Evolutionary conservation across 768 basidiomycete genomes (phyloP).

Genomic region (Botryobasidium botryosum): DNA sequence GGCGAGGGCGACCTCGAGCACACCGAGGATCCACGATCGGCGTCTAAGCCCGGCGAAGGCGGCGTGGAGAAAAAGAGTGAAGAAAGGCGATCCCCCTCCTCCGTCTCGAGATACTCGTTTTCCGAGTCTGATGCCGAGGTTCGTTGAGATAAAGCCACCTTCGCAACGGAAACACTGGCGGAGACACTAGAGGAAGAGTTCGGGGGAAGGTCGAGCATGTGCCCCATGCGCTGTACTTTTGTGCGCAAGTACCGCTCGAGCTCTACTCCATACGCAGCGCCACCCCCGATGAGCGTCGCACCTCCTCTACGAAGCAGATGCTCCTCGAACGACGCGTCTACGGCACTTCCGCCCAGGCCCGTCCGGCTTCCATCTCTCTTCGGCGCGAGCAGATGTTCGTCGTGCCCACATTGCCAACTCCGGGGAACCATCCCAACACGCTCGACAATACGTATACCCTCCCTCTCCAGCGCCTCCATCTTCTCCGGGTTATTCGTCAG

Average conservation of each 20-base stretch:
- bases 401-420: slow-evolving; percentile 44
- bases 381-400: background rate
- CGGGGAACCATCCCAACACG: slow-evolving; percentile 90
- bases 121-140: no score
- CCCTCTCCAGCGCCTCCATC: slow-evolving; percentile 67
- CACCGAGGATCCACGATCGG: no score
- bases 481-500: slow-evolving; percentile 99
- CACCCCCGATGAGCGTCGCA: slow-evolving; percentile 67
- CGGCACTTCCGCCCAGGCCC: slow-evolving; percentile 17
- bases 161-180: no score
- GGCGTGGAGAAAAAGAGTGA: no score
- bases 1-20: no score
- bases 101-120: no score
- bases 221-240: slow-evolving; percentile 95
- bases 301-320: slow-evolving; percentile 34
- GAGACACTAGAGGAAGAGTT: background rate
- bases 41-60: no score
- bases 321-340: slow-evolving; percentile 18
- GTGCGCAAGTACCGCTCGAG: slow-evolving; percentile 90
- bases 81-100: no score
- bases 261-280: slow-evolving; percentile 62
- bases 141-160: no score
- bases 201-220: slow-evolving; percentile 45
- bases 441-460: slow-evolving; percentile 66
- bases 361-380: slow-evolving; percentile 13